Evolutionary conservation across 1,139 yeast genomes (phyloP).

Genomic region (Scheffersomyces parashehatae): DNA sequence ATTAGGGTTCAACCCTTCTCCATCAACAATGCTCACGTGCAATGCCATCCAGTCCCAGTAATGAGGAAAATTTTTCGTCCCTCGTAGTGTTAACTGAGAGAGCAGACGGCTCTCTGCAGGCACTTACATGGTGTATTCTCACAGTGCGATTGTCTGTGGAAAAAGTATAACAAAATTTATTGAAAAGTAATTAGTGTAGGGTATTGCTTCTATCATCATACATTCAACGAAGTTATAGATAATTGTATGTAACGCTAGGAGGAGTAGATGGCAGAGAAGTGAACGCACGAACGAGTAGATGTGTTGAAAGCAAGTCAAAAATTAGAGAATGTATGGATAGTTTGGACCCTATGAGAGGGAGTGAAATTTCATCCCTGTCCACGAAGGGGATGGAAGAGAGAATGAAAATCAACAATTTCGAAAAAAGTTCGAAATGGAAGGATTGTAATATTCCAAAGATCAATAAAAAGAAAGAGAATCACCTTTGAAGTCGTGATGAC

Average conservation of each 20-base stretch:
- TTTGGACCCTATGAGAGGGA: too few species aligned
- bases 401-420: too few species aligned
- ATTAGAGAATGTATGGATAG: too few species aligned
- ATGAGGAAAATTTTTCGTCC: neutral
- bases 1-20: constrained; percentile 2
- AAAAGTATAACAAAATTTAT: neutral
- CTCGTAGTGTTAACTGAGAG: too few species aligned
- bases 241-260: constrained; percentile 11
- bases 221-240: constrained; percentile 14
- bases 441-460: too few species aligned
- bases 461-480: too few species aligned
- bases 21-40: neutral
- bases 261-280: neutral
- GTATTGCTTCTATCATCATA: constrained; percentile 3
- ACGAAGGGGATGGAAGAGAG: too few species aligned
- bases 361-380: too few species aligned
- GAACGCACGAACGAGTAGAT: too few species aligned
- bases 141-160: neutral
- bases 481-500: too few species aligned
- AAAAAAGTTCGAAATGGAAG: too few species aligned
- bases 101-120: neutral
- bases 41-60: neutral
- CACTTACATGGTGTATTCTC: neutral
- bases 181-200: neutral
- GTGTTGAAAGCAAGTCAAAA: too few species aligned